Base-by-base conservation (phyloP, 2,329 filamentous ascomycete genomes). In the Fusarium anthophilum region DNA sequence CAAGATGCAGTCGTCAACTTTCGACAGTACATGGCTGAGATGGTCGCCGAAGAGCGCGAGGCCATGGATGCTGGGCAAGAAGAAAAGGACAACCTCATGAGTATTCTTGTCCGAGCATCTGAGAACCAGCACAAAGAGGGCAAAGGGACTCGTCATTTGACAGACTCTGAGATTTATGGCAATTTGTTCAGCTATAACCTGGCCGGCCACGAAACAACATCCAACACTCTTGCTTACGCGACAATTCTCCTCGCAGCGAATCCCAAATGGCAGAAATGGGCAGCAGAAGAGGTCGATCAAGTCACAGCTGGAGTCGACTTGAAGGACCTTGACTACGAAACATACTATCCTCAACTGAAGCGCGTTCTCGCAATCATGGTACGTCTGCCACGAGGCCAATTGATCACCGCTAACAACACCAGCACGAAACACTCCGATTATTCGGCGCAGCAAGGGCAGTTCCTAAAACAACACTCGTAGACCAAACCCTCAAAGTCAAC, bases 191-290 rank as follows among this genome's bases (percentile, higher is more conserved):
- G 85, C 3, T 82, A 87, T 69, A 87, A 85, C 54, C 80, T 88
- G 56, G 87, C 87, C 0, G 87, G 87, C 1, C 86, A 88, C 64
- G 87, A 89, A 65, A 88, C 86, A 0, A 86, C 86, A 0, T 84
- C 86, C 2, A 83, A 86, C 35, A 83, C 83, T 0, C 74, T 88
- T 11, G 81, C 82, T 2, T 87, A 83, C 58, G 78, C 82, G 2
- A 75, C 86, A 3, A 75, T 83, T 12, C 83, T 86, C 14, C 79
- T 89, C 4, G 86, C 87, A 5, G 80, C 82, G 1, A 70, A 86
- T 45, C 85, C 83, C 0, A 77, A 83, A 8, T 81, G 85, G 6
- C 87, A 88, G 66, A 80, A 83, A 8, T 87, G 85, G 85, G 53
- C 86, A 0, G 75, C 80, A 1, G 81, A 86, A 56, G 86, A 86